Evolutionary conservation across 1,139 yeast genomes (phyloP), one percentile per base, ranked within the genome.

Genomic region (Nadsonia starkeyi-henricii): DNA sequence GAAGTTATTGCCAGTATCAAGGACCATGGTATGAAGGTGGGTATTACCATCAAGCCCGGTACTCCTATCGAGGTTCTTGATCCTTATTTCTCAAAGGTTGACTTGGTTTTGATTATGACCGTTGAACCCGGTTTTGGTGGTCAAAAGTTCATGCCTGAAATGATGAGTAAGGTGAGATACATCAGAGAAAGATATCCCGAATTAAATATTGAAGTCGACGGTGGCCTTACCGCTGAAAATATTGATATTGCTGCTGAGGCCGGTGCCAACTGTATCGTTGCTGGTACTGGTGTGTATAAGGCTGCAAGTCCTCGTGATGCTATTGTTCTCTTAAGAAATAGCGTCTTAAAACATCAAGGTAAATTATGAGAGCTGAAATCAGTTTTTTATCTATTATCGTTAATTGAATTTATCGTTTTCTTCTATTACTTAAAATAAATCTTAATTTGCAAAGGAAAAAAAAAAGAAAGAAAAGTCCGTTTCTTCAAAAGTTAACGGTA

Each of bases 111-210:
- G 53, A 82, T 91, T 48, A 93, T 91, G 98, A 91, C 98, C 2
- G 98, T 91, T 44, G 98, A 91, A 66, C 98, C 98, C 8, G 98
- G 98, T 1, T 91, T 91, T 62, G 98, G 98, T 37, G 99, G 99
- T 46, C 99, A 91, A 67, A 84, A 83, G 65, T 93, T 91, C 72
- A 88, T 85, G 96, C 72, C 78, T 17, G 85, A 81, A 53, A 89
- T 89, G 96, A 89, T 91, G 97, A 85, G 93, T 53, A 91, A 91
- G 69, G 97, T 91, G 45, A 81, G 78, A 58, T 72, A 71, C 39
- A 73, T 91, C 58, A 78, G 99, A 64, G 64, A 66, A 46, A 77
- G 74, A 62, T 85, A 73, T 66, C 96, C 97, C 18, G 63, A 79
- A 37, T 71, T 89, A 63, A 80, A 91, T 66, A 85, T 91, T 57